Base-by-base conservation (phyloP, 768 basidiomycete genomes). In the Collybiopsis confluens region DNA sequence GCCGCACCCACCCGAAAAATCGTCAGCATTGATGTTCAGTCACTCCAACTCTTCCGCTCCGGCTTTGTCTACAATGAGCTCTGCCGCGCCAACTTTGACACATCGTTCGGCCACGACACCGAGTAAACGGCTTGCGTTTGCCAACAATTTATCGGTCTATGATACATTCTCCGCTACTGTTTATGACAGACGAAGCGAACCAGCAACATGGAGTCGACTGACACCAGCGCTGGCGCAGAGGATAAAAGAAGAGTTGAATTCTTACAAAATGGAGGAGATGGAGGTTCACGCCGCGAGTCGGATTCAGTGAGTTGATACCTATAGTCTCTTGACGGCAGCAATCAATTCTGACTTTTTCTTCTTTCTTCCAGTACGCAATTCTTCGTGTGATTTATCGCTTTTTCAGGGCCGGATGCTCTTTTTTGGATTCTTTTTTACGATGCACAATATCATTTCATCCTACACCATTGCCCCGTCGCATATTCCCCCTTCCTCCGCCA, bases 211-310 rank as follows among this genome's bases (percentile, higher is more conserved):
- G 86, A 98, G 95, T 71, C 81, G 91, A 37, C 72, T 99, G 63
- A 99, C 97, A 49, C 97, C 96, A 41, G 85, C 88, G 54, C 75
- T 98, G 63, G 96, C 96, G 37, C 92, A 98, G 76, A 80, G 88
- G 62, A 98, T 99, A 70, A 99, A 99, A 79, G 93, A 96, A 73
- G 92, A 96, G 72, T 76, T 99, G 49, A 99, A 99, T 71, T 92
- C 92, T 53, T 98, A 91, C 73, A 98, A 98, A 79, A 92, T 98
- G 90, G 94, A 96, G 71, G 94, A 98, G 74, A 98, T 99, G 96
- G 92, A 95, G 68, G 94, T 99, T 57, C 96, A 98, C 70, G 90
- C 90, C 61, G 76, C 88, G 46, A 95, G 92, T 70, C 85, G 92
- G 69, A 83, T 90, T 62, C 87, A 97, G 91, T 93, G 67, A 61